phyloP scores from a whole-genome alignment of 441 rosid species.

The Arabidopsis lyrata region DNA sequence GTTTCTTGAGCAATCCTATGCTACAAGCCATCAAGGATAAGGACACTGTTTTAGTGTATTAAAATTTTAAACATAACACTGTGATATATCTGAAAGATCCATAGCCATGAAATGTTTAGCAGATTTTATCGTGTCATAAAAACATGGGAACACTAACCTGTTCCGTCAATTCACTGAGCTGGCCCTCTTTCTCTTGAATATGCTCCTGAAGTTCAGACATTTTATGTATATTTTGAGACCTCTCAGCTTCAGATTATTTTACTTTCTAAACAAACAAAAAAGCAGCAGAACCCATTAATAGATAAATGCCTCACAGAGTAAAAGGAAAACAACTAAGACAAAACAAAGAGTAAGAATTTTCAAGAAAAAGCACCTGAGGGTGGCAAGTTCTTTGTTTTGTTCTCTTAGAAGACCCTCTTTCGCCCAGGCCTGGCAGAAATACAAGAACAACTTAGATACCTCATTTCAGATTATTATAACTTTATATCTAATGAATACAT shows the following conservation, averaged over 20 bases:
- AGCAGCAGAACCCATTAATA: neutral
- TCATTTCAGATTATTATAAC: neutral
- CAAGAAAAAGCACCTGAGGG: slow-evolving; percentile 60
- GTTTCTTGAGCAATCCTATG: slow-evolving; percentile 92
- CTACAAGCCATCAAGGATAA: slow-evolving; percentile 58
- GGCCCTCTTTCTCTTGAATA: slow-evolving; percentile 93
- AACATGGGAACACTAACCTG: slow-evolving; percentile 60
- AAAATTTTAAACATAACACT: neutral
- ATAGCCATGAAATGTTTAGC: slow-evolving; percentile 23
- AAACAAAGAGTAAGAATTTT: slow-evolving; percentile 5
- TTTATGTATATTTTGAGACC: slow-evolving; percentile 82
- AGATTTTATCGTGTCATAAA: neutral
- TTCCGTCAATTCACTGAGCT: slow-evolving; percentile 83
- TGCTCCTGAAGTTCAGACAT: slow-evolving; percentile 87
- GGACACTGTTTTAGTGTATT: slow-evolving; percentile 6
- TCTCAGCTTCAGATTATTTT: slow-evolving; percentile 88
- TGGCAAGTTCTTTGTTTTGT: slow-evolving; percentile 87
- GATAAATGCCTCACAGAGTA: neutral
- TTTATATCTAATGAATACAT: slow-evolving; percentile 13
- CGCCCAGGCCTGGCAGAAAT: slow-evolving; percentile 79
- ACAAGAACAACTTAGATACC: slow-evolving; percentile 18
- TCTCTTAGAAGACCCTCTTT: slow-evolving; percentile 94
- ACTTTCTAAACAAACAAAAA: neutral
- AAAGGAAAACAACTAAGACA: neutral
- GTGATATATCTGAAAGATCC: slow-evolving; percentile 15